Evolutionary conservation across 495 filamentous ascomycete species (phyloP), one percentile per base, ranked within the genome.

Genomic region (Physcia stellaris): DNA sequence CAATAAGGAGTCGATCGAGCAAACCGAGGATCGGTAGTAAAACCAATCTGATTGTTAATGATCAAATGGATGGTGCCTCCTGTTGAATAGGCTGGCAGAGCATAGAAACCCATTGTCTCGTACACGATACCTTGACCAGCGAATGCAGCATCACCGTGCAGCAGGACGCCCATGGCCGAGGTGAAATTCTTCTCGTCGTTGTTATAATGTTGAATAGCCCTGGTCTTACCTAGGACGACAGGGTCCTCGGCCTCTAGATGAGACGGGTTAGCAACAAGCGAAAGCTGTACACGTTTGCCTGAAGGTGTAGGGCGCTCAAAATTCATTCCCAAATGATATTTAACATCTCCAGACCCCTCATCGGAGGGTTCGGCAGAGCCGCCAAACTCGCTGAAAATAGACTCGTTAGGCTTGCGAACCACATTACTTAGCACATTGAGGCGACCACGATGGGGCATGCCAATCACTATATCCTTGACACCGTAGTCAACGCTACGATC

Each of bases 11-110:
- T 98, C 17, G 90, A 98, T 48, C 90, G 86, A 49, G 90, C 74
- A 58, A 88, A 96, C 41, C 90, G 86, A 48, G 90, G 90, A 58
- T 98, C 90, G n/a, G 90, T 98, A 39, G 90, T 98, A 71, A 98
- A 98, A 57, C 90, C 90, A 58, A 98, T 98, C 68, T 98, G 90
- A 72, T 98, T 98, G 76, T 98, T 98, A 49, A 96, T 86, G 34
- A 98, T 77, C 46, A 98, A 67, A 63, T 98, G 90, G 56, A 98
- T 85, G 36, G 90, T 98, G 51, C 90, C 90, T 51, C 90, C 90
- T 36, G 92, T 96, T 17, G 88, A 94, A 68, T 94, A 98, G 29
- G 80, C 81, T 22, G 90, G 90, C 7, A 98, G 75, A 19, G 83
- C 77, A 63, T 94, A 81, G 76, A 98, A 94, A 42, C 90, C 90